Percentiles rank a stretch among this genome's conserved stretches.
Evolutionary conservation across 495 filamentous ascomycete genomes (phyloP).

Genomic region (Neurospora tetrasperma): DNA sequence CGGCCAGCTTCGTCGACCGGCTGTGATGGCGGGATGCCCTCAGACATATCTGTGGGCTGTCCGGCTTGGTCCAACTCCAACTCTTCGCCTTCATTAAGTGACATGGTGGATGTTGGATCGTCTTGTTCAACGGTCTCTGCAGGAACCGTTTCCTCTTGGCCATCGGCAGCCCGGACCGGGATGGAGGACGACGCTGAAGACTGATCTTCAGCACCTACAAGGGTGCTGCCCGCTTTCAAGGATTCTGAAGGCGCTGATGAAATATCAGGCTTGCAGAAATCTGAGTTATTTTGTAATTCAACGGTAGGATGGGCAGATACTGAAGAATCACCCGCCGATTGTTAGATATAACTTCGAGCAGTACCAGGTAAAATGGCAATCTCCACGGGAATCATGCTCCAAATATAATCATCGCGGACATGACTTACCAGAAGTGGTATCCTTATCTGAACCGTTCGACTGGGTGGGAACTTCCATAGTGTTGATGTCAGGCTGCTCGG

Average conservation of each 20-base stretch:
- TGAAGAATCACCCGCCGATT: background rate
- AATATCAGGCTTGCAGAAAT: background rate
- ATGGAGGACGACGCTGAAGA: background rate
- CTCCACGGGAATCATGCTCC: background rate
- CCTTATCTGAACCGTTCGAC: constrained; percentile 1
- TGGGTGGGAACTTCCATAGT: constrained; percentile 20
- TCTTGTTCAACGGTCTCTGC: background rate
- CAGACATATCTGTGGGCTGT: background rate
- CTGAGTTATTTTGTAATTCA: background rate
- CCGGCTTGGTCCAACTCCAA: background rate
- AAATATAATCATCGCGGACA: background rate
- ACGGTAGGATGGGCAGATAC: background rate
- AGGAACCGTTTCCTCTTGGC: background rate
- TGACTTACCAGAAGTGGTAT: constrained; percentile 1
- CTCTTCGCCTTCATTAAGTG: background rate
- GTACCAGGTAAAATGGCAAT: background rate
- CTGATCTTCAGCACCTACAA: background rate
- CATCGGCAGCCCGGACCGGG: background rate
- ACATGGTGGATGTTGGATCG: background rate
- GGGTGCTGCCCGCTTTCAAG: background rate
- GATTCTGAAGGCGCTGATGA: background rate
- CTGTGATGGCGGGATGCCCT: background rate
- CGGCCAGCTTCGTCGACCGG: background rate
- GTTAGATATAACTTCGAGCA: background rate
- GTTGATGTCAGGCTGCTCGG: constrained; percentile 41